phyloP scores from a whole-genome alignment of 1,284 basidiomycete genomes.

The Dichomitus squalens region DNA sequence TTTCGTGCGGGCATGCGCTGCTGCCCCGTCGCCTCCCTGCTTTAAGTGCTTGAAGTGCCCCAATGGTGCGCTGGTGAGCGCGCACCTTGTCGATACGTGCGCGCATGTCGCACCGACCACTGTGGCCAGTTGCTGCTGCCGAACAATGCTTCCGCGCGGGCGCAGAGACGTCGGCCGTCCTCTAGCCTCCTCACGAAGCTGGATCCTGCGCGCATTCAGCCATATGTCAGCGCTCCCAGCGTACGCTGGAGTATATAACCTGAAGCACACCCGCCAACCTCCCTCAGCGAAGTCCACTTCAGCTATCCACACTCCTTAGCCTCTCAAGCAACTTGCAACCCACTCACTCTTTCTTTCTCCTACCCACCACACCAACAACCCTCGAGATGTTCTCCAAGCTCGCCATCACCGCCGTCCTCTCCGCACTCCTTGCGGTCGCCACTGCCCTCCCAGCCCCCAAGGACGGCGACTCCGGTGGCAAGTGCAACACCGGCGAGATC shows the following conservation, averaged over 20 bases:
- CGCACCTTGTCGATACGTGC: no score
- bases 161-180: no score
- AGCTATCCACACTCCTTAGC: constrained; percentile 20
- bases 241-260: constrained; percentile 7
- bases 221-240: no score
- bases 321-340: constrained; percentile 1
- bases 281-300: constrained; percentile 20
- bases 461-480: not conserved
- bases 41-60: no score
- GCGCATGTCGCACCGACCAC: no score
- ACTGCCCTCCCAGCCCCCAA: constrained; percentile 8
- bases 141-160: no score
- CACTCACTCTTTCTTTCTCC: constrained; percentile 6
- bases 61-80: no score
- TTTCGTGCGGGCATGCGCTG: no score
- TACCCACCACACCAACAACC: not conserved
- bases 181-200: no score
- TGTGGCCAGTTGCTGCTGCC: no score
- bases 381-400: constrained; percentile 18
- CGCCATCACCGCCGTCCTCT: constrained; percentile 16
- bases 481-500: constrained; percentile 30
- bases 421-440: constrained; percentile 18
- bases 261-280: not conserved
- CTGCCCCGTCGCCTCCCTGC: no score
- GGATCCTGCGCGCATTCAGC: no score